Percentiles rank a stretch among this genome's conserved stretches.
phyloP scores from a whole-genome alignment of 2,329 filamentous ascomycete genomes.

The Fusarium penzigii region DNA sequence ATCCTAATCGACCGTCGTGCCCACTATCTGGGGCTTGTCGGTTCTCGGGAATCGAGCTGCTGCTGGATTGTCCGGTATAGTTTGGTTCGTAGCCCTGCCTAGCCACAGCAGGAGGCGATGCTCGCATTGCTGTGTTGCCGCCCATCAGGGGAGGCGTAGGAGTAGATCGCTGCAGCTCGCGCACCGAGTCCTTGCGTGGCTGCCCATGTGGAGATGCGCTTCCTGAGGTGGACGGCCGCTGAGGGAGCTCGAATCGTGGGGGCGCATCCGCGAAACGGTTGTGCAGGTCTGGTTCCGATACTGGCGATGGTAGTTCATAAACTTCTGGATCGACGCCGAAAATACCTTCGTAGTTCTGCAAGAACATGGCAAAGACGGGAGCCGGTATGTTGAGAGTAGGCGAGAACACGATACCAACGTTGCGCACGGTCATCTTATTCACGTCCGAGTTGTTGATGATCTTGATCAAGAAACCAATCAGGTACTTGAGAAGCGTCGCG shows the following conservation, averaged over 20 bases:
- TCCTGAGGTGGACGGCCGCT: conserved; percentile 51
- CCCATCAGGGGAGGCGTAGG: conserved; percentile 53
- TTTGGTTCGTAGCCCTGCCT: conserved; percentile 46
- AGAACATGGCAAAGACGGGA: conserved; percentile 88
- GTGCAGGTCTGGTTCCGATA: conserved; percentile 40
- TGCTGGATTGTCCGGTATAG: conserved; percentile 24
- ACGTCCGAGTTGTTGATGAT: conserved; percentile 87
- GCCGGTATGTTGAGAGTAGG: conserved; percentile 96
- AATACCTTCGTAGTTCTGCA: conserved; percentile 86
- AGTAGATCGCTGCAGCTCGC: conserved; percentile 37
- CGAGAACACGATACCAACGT: conserved; percentile 97
- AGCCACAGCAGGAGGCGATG: conserved; percentile 41
- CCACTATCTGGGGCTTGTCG: conserved; percentile 31
- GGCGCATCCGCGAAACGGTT: conserved; percentile 30
- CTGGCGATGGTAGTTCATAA: conserved; percentile 56
- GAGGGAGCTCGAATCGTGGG: conserved; percentile 37
- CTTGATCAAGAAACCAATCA: conserved; percentile 85
- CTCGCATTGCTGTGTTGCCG: conserved; percentile 34
- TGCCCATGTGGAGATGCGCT: conserved; percentile 55
- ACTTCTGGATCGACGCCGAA: conserved; percentile 73
- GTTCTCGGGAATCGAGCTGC: neutral
- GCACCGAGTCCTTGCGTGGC: conserved; percentile 36
- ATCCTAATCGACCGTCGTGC: conserved; percentile 33
- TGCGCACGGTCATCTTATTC: conserved; percentile 98
- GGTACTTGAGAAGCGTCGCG: conserved; percentile 75